Evolutionary conservation across 2,329 filamentous ascomycete genomes (phyloP), one percentile per base, ranked within the genome.

Genomic region (Fusarium decemcellulare): DNA sequence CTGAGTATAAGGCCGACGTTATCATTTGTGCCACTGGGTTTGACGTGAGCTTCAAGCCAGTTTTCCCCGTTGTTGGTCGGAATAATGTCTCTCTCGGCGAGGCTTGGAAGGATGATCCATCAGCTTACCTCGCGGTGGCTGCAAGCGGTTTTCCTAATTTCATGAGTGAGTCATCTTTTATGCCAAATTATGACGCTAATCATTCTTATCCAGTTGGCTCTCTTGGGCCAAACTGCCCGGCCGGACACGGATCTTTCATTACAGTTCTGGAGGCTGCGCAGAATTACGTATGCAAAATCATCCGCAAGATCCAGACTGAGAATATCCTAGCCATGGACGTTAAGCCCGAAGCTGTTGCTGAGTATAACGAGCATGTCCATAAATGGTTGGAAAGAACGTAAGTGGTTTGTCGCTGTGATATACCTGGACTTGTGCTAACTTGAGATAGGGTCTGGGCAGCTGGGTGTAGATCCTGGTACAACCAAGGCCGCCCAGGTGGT

Each of bases 81-180:
- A 23, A 60, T 18, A 58, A 47, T 5, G 42, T 61, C 6, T 61
- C 72, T 29, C 70, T 79, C 6, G 53, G 48, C 7, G 70, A 76
- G 6, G 61, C 53, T 10, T 78, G 76, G 76, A 57, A 63, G 2
- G 36, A 71, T 1, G 61, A 75, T 12, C 76, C 76, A 2, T 63
- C 74, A 10, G 69, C 73, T 0, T 78, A 76, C 36, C 54, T 79
- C 23, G 70, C 72, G 5, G 58, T 76, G 12, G 71, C 70, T 36
- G 72, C 73, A 8, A 68, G 71, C 8, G 59, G 68, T 12, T 74
- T 78, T 29, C 76, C 77, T 1, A 79, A 78, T 43, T 65, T 65
- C 8, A 52, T 65, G 51, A 23, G 61, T 63, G 39, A 51, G 61
- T 58, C 30, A 8, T 16, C n/a, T 53, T n/a, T n/a, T n/a, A n/a